Base-by-base conservation (phyloP, 441 rosid genomes). In the Populus tomentosa region DNA sequence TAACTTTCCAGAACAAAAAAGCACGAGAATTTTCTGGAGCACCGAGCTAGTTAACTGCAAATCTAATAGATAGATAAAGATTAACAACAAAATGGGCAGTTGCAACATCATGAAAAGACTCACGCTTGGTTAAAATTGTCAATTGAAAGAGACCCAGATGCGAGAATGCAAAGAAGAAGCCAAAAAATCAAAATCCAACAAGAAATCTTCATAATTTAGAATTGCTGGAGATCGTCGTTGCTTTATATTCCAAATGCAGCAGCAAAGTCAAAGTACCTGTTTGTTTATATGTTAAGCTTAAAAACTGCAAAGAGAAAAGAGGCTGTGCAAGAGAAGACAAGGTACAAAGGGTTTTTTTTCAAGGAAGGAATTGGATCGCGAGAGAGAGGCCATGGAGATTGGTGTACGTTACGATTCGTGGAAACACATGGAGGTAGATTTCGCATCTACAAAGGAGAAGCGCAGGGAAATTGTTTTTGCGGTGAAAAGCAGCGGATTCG, bases 61-160 rank as follows among this genome's bases (percentile, higher is more conserved):
- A 62, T 23, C 74, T 14, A 77, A 67, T 36, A 24, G 11, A 71
- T 56, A 7, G 33, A 74, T 53, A 21, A 30, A 30, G 65, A 35
- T 30, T 20, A 75, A 72, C 79, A 30, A 30, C 32, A 30, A 30
- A 30, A 28, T 38, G 42, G 13, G 33, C 46, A 69, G 75, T 38
- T 46, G 56, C 1, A 21, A 72, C 26, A 69, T 50, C 8, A 38
- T 61, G 36, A 30, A 73, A 70, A 77, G 69, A 89, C 97, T 89
- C 87, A 96, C 98, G 99, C 90, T 77, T 88, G 97, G 81, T 85
- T 94, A 80, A 89, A 86, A 77, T 84, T 79, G 53, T 91, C 94
- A 70, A 90, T 85, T 46, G 95, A 80, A 81, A 87, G 78, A 73
- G 90, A 89, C 73, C 87, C 88, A 77, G 87, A 84, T 69, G 84